Evolutionary conservation across 2,329 filamentous ascomycete species (phyloP).

Genomic region (Stachybotrys chartarum): DNA sequence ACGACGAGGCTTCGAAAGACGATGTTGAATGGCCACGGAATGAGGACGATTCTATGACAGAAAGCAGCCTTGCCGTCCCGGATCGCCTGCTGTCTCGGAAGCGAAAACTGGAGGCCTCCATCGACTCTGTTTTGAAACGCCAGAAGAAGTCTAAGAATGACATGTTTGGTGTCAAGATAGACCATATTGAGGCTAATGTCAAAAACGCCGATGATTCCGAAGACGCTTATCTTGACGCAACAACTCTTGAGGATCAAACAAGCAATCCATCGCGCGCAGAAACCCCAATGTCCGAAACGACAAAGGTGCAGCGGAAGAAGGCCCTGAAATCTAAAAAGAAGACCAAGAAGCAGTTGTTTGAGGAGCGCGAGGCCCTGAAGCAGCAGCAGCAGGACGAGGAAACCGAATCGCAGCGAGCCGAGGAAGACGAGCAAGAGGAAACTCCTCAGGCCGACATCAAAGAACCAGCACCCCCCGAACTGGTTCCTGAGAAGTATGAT

Average conservation of each 20-base stretch:
- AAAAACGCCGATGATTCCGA: conserved; percentile 39
- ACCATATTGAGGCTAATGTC: conserved; percentile 43
- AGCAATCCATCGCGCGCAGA: conserved; percentile 37
- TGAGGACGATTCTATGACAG: conserved; percentile 63
- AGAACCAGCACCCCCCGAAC: conserved; percentile 21
- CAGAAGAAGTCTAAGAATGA: conserved; percentile 77
- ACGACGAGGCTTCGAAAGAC: conserved; percentile 48
- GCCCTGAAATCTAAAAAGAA: conserved; percentile 60
- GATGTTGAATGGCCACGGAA: conserved; percentile 40
- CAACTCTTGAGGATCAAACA: conserved; percentile 32
- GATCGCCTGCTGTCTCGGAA: conserved; percentile 55
- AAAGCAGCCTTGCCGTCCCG: conserved; percentile 60
- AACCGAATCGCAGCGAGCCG: conserved; percentile 26
- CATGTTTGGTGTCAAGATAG: conserved; percentile 59
- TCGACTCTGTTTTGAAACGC: conserved; percentile 66
- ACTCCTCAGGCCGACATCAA: conserved; percentile 15
- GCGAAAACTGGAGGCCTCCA: conserved; percentile 61
- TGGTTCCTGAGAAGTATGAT: conserved; percentile 42
- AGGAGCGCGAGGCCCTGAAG: conserved; percentile 58
- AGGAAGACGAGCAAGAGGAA: conserved; percentile 34
- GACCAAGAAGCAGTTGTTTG: conserved; percentile 69
- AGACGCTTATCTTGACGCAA: conserved; percentile 42
- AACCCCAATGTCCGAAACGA: conserved; percentile 32
- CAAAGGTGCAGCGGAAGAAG: conserved; percentile 51
- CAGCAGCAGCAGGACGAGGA: conserved; percentile 43